These are phyloP conservation scores for Phialophora tarda DNA, from an alignment of 2,329 filamentous ascomycete species.

Conservation along the genomic window DNA sequence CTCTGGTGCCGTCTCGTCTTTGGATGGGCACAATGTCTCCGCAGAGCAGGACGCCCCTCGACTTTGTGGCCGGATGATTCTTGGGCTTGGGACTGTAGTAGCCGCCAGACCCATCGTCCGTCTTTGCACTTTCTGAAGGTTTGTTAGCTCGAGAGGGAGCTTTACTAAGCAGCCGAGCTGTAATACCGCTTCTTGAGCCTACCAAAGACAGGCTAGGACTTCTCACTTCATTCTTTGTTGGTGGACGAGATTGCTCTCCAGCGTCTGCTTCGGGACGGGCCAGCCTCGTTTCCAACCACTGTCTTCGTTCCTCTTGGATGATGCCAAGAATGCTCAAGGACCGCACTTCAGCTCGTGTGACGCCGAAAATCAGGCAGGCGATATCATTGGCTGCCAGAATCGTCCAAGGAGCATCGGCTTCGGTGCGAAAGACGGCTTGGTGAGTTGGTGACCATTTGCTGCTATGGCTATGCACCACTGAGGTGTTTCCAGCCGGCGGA, in stretches of 20 bases:
- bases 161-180: conserved; percentile 85
- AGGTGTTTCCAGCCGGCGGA: conserved; percentile 33
- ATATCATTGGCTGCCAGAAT: conserved; percentile 96
- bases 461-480: conserved; percentile 81
- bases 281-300: conserved; percentile 88
- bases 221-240: conserved; percentile 41
- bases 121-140: conserved; percentile 57
- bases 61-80: conserved; percentile 75
- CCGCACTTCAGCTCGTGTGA: conserved; percentile 91
- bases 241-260: conserved; percentile 28
- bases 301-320: conserved; percentile 83
- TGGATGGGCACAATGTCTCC: conserved; percentile 98
- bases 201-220: conserved; percentile 47
- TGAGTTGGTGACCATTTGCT: conserved; percentile 89
- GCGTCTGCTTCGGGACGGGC: conserved; percentile 44
- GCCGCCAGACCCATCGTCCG: conserved; percentile 62
- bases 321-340: conserved; percentile 96
- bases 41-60: conserved; percentile 86
- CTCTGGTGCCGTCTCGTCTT: conserved; percentile 89
- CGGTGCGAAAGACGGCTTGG: conserved; percentile 98
- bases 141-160: conserved; percentile 65
- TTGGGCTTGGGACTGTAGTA: conserved; percentile 52
- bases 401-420: conserved; percentile 87
- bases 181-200: conserved; percentile 81
- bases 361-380: conserved; percentile 97